phyloP scores from a whole-genome alignment of 2,329 filamentous ascomycete species.

The Colletotrichum tamarilloi region DNA sequence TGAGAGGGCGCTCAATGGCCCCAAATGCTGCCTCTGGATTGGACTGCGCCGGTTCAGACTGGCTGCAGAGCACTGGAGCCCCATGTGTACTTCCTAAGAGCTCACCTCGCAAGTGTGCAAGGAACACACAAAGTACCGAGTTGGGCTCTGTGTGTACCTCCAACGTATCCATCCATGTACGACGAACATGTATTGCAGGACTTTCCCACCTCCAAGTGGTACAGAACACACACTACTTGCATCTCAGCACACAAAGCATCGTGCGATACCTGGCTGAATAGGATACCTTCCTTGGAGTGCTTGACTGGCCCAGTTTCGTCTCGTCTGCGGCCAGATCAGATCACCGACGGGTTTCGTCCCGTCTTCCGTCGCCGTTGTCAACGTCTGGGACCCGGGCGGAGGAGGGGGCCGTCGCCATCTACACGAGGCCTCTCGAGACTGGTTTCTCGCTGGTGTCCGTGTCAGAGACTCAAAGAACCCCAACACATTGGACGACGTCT shows the following conservation, averaged over 20 bases:
- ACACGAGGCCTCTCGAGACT: constrained; percentile 16
- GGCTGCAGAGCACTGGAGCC: not conserved
- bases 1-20: constrained; percentile 14
- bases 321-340: constrained; percentile 6
- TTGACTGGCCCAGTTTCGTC: not conserved
- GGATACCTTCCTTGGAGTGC: no score
- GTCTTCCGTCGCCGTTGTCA: constrained; percentile 5
- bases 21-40: constrained; percentile 10
- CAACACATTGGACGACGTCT: constrained; percentile 19
- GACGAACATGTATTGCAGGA: not conserved
- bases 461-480: not conserved
- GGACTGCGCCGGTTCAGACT: not conserved
- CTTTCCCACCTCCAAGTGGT: not conserved
- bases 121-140: not conserved
- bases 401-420: not conserved
- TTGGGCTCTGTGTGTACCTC: not conserved
- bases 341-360: constrained; percentile 14
- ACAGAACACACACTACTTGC: not conserved
- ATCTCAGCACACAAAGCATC: not conserved
- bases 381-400: not conserved
- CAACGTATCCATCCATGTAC: not conserved
- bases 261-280: not conserved
- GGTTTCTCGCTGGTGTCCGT: constrained; percentile 4
- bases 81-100: no score
- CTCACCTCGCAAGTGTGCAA: no score